Evolutionary conservation across 495 filamentous ascomycete species (phyloP), one percentile per base, ranked within the genome.

Genomic region (Geopyxis carbonaria): DNA sequence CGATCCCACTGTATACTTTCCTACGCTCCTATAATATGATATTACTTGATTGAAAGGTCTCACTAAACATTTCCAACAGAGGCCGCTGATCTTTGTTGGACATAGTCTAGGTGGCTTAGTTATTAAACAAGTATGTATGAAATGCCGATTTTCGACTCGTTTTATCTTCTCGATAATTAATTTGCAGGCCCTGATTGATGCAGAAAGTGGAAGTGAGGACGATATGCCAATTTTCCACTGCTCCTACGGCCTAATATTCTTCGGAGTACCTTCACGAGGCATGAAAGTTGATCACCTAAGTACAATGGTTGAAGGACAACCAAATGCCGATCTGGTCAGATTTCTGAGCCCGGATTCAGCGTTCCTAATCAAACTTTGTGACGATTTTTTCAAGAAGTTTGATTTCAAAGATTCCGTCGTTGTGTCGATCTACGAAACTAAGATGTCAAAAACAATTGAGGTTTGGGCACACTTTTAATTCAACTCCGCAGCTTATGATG

Each of bases 71-170:
- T 33, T 14, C 31, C 13, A 34, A 24, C 23, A 22, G 24, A 29
- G 45, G 2, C 47, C 47, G 0, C 35, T 50, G n/a, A 25, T 50
- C 0, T 50, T 50, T 16, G 28, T 50, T 4, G 47, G 24, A 13
- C 45, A 50, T 27, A 47, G 45, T 8, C 47, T 50, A 19, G 47
- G 47, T 1, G 47, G 47, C 2, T 22, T 50, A 15, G 30, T 50
- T 1, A n/a, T 50, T 10, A 48, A 50, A 14, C 30, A 44, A 35
- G 47, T 48, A 21, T 22, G 13, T 23, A 15, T 33, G 7, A 15
- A 16, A 8, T 13, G 25, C 13, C 25, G 25, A 28, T 28, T n/a
- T n/a, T n/a, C n/a, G n/a, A n/a, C n/a, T n/a, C n/a, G n/a, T n/a
- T n/a, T n/a, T n/a, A n/a, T n/a, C n/a, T n/a, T n/a, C n/a, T n/a